Evolutionary conservation across 805 yeast genomes (phyloP), one percentile per base, ranked within the genome.

Genomic region (Limtongozyma cylindracea): DNA sequence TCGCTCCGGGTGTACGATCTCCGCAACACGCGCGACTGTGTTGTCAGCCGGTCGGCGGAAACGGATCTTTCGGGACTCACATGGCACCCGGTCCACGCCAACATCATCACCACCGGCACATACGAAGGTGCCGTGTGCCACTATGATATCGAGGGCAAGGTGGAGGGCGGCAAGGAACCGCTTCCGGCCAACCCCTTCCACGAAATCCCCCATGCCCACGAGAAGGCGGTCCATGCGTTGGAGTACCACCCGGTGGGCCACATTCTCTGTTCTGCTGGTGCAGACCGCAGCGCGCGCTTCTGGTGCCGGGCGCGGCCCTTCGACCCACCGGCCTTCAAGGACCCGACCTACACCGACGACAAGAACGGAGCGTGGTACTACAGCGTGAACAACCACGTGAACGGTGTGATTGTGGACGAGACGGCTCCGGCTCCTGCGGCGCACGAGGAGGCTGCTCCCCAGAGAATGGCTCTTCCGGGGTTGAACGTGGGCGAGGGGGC

Each of bases 161-260:
- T 60, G 9, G 30, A 25, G 15, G 29, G 29, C 16, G 19, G 25
- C 17, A 39, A 36, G 12, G 16, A 29, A 8, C 21, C 28, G 15
- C 32, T 26, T 10, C 36, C 35, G 17, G 19, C 3, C 10, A 47
- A 57, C 36, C 35, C 68, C 7, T 47, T 47, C 18, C 82, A 71
- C 34, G 43, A 46, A 10, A 73, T 88, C 17, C 94, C 95, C 3
- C 69, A 61, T 43, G 98, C 96, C 0, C 99, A 88, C 41, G 94
- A 80, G 35, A 74, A 76, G 47, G 91, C 92, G 3, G 65, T 88
- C 23, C 80, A 84, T 43, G 65, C 91, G 3, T 43, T 88, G 25
- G 84, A 82, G 27, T 88, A 80, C 39, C 95, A 82, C 43, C 96
- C 96, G 3, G 50, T 74, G 33, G 99, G 99, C 3, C 95, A 88